Evolutionary conservation across 208 protist genomes (phyloP).

Genomic region (Porcisia hertigi): DNA sequence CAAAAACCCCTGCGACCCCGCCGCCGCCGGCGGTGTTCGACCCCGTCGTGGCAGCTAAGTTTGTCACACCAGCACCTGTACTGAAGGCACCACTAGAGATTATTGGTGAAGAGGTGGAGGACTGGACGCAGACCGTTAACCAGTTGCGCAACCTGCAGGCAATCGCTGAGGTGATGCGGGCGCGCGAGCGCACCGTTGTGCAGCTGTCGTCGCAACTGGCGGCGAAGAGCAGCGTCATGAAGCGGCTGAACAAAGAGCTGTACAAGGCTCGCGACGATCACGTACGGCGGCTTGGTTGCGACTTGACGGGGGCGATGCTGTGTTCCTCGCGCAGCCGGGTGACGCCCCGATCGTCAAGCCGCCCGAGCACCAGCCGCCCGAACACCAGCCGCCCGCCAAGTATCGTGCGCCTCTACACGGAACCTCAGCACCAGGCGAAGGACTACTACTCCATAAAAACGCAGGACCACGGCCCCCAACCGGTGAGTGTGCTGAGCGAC

Average conservation of each 20-base stretch:
- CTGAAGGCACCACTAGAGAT: slow-evolving; percentile 21
- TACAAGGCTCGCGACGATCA: slow-evolving; percentile 30
- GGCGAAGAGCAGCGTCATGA: slow-evolving; percentile 2
- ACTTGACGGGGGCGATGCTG: slow-evolving; percentile 33
- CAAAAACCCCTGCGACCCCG: background rate
- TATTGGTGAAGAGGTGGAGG: slow-evolving; percentile 32
- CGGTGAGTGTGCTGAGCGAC: slow-evolving; percentile 42
- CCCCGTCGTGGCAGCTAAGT: slow-evolving; percentile 9
- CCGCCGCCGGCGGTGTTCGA: slow-evolving; percentile 9
- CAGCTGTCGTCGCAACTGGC: slow-evolving; percentile 8
- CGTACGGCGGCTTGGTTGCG: slow-evolving; percentile 17
- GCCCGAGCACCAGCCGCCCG: background rate
- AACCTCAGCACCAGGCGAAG: slow-evolving; percentile 22
- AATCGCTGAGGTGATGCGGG: slow-evolving; percentile 28
- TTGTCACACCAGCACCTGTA: slow-evolving; percentile 18
- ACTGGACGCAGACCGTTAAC: slow-evolving; percentile 30
- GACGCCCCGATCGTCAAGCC: background rate
- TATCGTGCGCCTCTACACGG: slow-evolving; percentile 27
- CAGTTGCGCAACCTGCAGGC: slow-evolving; percentile 37
- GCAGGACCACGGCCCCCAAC: slow-evolving; percentile 6
- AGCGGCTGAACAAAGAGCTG: slow-evolving; percentile 36
- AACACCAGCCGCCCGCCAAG: background rate
- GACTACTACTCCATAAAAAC: slow-evolving; percentile 30
- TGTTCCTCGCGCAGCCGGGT: slow-evolving; percentile 4
- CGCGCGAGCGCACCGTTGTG: slow-evolving; percentile 31